Base-by-base conservation (phyloP, 2,329 filamentous ascomycete species). In the Trichoderma afroharzianum region DNA sequence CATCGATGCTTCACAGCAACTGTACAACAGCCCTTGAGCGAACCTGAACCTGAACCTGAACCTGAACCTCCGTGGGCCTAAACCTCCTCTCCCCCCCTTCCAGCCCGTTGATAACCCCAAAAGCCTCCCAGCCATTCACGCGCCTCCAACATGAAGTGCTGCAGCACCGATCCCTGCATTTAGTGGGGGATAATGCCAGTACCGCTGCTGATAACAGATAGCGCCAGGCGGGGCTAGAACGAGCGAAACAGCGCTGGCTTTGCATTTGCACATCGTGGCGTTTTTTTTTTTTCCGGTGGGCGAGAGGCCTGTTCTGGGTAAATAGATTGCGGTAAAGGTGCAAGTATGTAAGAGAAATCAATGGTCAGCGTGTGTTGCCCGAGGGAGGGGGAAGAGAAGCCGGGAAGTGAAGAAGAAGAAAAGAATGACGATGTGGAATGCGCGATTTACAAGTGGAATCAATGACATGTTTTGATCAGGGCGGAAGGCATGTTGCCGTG, bases 181-280 rank as follows among this genome's bases (percentile, higher is more conserved):
- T 70, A 30, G 68, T 64, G 68, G 68, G 68, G 68, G 59, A 62
- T 14, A 4, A 6, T 14, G 55, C 57, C 39, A 55, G 43, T 58
- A 43, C 55, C 63, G 47, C 59, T 21, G 33, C 11, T 70, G 68
- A 70, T 63, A 64, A 70, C 68, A 64, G 68, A 70, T 70, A 64
- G 68, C 50, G 50, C 32, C 53, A 18, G 8, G 61, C 26, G 61
- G 61, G 59, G 59, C 68, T 47, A 68, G 70, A 66, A 57, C 62
- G 53, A 36, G 63, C 39, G 7, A n/a, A n/a, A 39, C 63, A 18
- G 21, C 21, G 26, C 53, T 39, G 58, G n/a, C 47, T 6, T 55
- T 62, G 30, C 30, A 30, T 30, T 32, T 9, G 55, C 43, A 8
- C 61, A 57, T 62, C 33, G 70, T 71, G 70, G 63, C 63, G 43